These are phyloP conservation scores for Arctostaphylos glauca DNA, from an alignment of 148 eudicot genomes.

Conservation along the genomic window DNA sequence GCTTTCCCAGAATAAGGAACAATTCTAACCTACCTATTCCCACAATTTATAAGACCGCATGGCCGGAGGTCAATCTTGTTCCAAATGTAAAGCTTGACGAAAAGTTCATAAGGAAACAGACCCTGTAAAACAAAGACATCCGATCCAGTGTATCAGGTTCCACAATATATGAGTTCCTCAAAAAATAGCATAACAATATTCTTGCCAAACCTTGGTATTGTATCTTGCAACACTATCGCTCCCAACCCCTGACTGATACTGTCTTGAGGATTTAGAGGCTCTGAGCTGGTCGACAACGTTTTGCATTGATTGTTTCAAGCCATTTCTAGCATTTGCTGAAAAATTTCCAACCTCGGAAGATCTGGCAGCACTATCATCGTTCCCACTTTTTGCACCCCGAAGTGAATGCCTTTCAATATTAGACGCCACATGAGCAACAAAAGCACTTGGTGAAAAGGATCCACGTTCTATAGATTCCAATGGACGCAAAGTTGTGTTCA, in stretches of 20 bases:
- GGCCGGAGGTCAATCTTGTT: constrained; percentile 73
- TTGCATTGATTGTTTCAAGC: constrained; percentile 46
- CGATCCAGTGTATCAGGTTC: constrained; percentile 11
- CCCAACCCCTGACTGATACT: constrained; percentile 31
- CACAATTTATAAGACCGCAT: constrained; percentile 70
- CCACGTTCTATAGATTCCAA: constrained; percentile 24
- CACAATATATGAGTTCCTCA: constrained; percentile 1
- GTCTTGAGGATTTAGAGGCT: constrained; percentile 38
- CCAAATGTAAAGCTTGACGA: constrained; percentile 86
- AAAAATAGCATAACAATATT: constrained; percentile 11
- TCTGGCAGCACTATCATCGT: constrained; percentile 1
- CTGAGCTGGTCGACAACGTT: constrained; percentile 61
- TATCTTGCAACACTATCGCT: constrained; percentile 41
- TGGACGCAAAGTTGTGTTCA: constrained; percentile 18
- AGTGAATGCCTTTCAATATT: constrained; percentile 20
- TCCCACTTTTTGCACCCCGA: constrained; percentile 1
- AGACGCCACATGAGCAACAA: constrained; percentile 33
- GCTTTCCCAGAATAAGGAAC: constrained; percentile 4
- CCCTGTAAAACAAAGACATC: constrained; percentile 49
- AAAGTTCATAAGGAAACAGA: constrained; percentile 64
- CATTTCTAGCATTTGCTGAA: constrained; percentile 31
- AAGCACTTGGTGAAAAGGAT: constrained; percentile 21
- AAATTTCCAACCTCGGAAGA: constrained; percentile 26
- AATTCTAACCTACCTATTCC: constrained; percentile 60
- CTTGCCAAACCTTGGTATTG: constrained; percentile 46